These are phyloP conservation scores for Blepharisma japonicum DNA, from an alignment of 73 alveolate species.

Conservation along the genomic window DNA sequence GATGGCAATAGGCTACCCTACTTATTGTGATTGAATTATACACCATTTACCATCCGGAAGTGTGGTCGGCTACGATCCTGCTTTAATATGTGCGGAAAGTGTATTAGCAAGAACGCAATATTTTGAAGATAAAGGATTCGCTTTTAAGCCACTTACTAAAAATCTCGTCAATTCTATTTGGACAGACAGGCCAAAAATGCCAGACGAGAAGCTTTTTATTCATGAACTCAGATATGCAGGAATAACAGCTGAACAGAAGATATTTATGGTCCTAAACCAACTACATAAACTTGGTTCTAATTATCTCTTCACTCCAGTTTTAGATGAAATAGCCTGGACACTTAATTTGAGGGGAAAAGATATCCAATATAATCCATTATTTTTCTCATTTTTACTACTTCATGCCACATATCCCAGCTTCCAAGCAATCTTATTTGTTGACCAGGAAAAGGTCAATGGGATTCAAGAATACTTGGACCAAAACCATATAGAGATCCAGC, in stretches of 20 bases:
- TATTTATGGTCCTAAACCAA: conserved; percentile 1
- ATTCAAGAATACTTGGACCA: conserved; percentile 61
- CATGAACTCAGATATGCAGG: conserved; percentile 78
- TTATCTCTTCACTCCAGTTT: conserved; percentile 33
- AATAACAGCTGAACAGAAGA: conserved; percentile 39
- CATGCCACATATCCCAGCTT: conserved; percentile 1
- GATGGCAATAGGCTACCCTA: conserved; percentile 44
- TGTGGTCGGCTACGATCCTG: conserved; percentile 65
- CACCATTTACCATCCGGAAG: conserved; percentile 37
- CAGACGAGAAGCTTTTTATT: conserved; percentile 47
- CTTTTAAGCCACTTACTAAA: conserved; percentile 57
- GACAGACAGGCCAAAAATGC: conserved; percentile 62
- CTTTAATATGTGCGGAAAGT: conserved; percentile 43
- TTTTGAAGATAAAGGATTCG: conserved; percentile 44
- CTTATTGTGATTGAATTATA: conserved; percentile 46
- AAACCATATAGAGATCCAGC: conserved; percentile 48
- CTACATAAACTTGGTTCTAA: neutral
- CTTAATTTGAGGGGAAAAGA: conserved; percentile 91
- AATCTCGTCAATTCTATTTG: conserved; percentile 85
- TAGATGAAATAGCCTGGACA: conserved; percentile 95
- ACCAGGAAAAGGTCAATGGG: conserved; percentile 67
- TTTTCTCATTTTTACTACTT: conserved; percentile 75
- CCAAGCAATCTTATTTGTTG: conserved; percentile 57
- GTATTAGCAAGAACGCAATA: conserved; percentile 35
- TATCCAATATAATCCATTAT: conserved; percentile 91